phyloP scores from a whole-genome alignment of 2,329 filamentous ascomycete genomes.

The Trematosphaeria pertusa region DNA sequence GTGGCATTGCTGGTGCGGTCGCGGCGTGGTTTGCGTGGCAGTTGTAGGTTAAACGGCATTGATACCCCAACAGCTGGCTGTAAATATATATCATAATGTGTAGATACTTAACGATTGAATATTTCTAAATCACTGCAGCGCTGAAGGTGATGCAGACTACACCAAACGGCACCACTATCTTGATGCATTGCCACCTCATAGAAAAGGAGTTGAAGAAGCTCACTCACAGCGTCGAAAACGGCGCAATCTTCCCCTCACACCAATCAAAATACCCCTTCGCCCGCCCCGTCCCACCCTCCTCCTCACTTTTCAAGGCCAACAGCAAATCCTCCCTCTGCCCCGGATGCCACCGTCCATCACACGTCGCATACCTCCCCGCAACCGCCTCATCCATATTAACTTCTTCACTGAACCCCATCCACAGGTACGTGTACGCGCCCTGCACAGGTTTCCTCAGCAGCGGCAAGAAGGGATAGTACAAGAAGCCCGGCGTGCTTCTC shows the following conservation, averaged over 20 bases:
- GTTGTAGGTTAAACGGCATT: too few species aligned
- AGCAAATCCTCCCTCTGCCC: constrained; percentile 28
- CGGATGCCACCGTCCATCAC: constrained; percentile 51
- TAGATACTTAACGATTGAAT: too few species aligned
- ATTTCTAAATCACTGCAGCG: too few species aligned
- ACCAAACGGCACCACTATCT: too few species aligned
- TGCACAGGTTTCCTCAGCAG: constrained; percentile 4
- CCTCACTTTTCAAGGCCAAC: constrained; percentile 36
- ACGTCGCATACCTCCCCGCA: constrained; percentile 51
- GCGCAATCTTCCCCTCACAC: constrained; percentile 41
- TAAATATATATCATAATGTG: too few species aligned
- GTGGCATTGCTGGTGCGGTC: constrained; percentile 5
- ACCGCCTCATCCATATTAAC: constrained; percentile 28
- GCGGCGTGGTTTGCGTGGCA: constrained; percentile 5
- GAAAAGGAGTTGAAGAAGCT: too few species aligned
- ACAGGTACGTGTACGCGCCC: constrained; percentile 16
- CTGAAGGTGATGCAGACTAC: too few species aligned
- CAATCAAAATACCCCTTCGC: constrained; percentile 52
- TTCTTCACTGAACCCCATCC: constrained; percentile 9
- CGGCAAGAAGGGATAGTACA: constrained; percentile 9
- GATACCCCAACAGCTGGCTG: too few species aligned
- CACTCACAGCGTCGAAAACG: not conserved
- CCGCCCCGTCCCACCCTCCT: constrained; percentile 49
- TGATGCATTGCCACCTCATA: too few species aligned
- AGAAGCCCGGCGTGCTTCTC: constrained; percentile 4